Base-by-base conservation (phyloP, 2,329 filamentous ascomycete genomes). In the Penicillium freii region DNA sequence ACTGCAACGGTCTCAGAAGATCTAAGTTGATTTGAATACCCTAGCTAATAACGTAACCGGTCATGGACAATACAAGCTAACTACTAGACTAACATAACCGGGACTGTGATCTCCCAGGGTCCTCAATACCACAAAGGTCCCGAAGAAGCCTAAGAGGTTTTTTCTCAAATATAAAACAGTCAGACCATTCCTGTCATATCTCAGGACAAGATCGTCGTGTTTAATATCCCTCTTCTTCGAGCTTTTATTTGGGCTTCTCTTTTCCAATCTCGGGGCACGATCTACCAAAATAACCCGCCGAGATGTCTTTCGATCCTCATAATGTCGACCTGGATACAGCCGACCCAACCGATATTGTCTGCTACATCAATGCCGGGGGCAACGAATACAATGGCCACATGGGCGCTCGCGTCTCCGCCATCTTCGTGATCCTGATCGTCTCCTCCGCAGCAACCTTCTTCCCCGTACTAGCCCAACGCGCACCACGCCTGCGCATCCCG, bases 351-450 rank as follows among this genome's bases (percentile, higher is more conserved):
- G 68, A 77, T 3, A 69, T 86, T 44, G 72, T 83, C 63, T 86
- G 83, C 67, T 84, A 79, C 66, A 65, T 85, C 19, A 70, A 75
- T 11, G 56, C 66, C 3, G 71, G 69, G 2, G 69, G 64, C 0
- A 85, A 84, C 62, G 79, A 84, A 21, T 85, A 85, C 63, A 75
- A 84, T 62, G 83, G 83, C 23, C 74, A 70, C 4, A 60, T 80
- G 1, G 78, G 78, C 9, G 73, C 72, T 1, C 75, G 77, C 3
- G 71, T 77, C 64, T 80, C 66, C 25, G 67, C 78, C 23, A 65
- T 80, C 51, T 80, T 80, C 60, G 77, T 80, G 38, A 78, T 77
- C 43, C 56, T 77, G n/a, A 45, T 79, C 57, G 64, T 75, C 19
- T 80, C 78, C 2, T 71, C 74, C 0, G 62, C 66, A 4, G 69